Evolutionary conservation across 257 asterid genomes (phyloP), one percentile per base, ranked within the genome.

Genomic region (Solanum virginianum): DNA sequence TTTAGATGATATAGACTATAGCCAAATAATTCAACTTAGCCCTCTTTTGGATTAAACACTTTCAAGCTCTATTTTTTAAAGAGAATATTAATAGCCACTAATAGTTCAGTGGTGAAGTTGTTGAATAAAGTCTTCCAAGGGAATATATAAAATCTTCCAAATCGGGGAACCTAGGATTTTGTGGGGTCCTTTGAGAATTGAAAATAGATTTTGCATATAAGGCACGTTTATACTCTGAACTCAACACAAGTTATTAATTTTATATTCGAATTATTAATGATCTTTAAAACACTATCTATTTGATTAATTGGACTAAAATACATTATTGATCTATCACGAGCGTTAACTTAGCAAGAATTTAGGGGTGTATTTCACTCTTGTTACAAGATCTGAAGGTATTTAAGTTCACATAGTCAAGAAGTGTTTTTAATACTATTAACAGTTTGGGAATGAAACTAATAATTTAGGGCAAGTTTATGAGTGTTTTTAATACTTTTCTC

Each of bases 391-490:
- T 32, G 4, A 0, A 36, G 41, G 41, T 36, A 4, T 4, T 36
- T 36, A 36, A 36, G 41, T 36, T 36, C 6, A 36, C 6, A 4
- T 36, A 36, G 41, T 36, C 41, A 36, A 36, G 2, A 6, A 36
- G 41, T 36, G 41, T 36, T 36, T 36, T 36, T 4, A 36, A 36
- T 36, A 36, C 6, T 36, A 36, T 36, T 5, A 36, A 36, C 1
- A 36, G 6, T 36, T 36, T 36, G 41, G 1, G 36, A 32, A 32
- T 32, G 4, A 32, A 3, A 32, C 4, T 32, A 32, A 36, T 36
- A 36, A 36, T 36, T 36, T 6, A 6, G 0, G 41, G 1, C 41
- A 36, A 36, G 6, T 36, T 36, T 4, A 18, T 0, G 5, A 0
- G 10, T 10, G 29, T 18, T 39, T 68, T 49, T 36, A 4, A 36